phyloP scores from a whole-genome alignment of 176 grass and related monocot species.

The Triticum turgidum region DNA sequence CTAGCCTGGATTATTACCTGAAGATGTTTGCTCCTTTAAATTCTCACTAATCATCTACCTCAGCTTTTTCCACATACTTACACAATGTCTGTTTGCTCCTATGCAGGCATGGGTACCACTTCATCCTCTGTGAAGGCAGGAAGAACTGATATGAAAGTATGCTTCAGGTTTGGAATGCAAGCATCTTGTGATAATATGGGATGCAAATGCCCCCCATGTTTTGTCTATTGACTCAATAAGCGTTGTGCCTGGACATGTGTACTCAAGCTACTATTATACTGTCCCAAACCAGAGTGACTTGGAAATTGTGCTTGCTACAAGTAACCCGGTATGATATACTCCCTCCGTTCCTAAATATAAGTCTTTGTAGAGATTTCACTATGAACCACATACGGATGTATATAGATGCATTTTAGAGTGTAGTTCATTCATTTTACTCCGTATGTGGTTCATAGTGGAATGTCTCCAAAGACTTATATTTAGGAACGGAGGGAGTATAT shows the following conservation, averaged over 20 bases:
- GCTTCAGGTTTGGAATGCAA: neutral
- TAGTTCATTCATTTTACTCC: no score
- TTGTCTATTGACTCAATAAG: constrained; percentile 29
- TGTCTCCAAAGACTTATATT: no score
- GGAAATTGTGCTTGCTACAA: constrained; percentile 20
- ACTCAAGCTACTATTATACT: constrained; percentile 11
- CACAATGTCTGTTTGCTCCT: neutral
- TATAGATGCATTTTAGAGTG: no score
- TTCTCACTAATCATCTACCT: neutral
- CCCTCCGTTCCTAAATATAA: no score
- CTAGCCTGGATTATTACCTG: neutral
- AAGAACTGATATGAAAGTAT: constrained; percentile 56
- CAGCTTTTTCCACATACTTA: neutral
- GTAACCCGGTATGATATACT: constrained; percentile 12
- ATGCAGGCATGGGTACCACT: constrained; percentile 83
- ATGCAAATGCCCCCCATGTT: constrained; percentile 3
- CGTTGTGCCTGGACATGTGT: neutral
- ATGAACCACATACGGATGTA: no score
- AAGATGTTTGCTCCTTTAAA: neutral
- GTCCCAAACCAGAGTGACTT: neutral
- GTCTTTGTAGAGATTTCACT: no score
- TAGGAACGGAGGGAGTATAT: neutral
- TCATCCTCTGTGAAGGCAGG: constrained; percentile 83
- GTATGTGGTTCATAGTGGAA: no score
- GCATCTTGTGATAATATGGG: neutral